phyloP scores from a whole-genome alignment of 106 monocot species.

The Allium cepa region DNA sequence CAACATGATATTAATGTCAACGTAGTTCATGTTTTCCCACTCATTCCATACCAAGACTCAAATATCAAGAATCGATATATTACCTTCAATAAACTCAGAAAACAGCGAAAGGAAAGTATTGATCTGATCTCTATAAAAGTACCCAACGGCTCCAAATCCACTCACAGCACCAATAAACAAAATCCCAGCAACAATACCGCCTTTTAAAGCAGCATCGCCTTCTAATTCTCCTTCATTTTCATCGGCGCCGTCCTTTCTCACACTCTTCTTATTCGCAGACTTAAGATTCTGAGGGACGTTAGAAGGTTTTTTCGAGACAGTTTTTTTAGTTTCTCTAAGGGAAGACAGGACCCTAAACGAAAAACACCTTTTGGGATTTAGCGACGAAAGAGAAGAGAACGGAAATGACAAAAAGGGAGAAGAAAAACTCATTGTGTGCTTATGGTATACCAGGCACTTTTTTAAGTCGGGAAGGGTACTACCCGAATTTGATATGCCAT shows the following conservation, averaged over 20 bases:
- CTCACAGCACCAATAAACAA: conserved; percentile 68
- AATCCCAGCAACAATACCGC: conserved; percentile 72
- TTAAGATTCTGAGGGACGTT: conserved; percentile 49
- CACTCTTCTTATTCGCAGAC: conserved; percentile 26
- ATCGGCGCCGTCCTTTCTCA: conserved; percentile 6
- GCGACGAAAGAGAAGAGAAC: conserved; percentile 11
- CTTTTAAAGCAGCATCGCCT: conserved; percentile 38
- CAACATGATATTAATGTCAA: too few relatives aligned
- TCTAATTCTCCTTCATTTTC: conserved; percentile 16
- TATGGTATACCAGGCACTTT: not conserved
- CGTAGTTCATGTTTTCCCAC: too few relatives aligned
- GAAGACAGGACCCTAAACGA: conserved; percentile 46
- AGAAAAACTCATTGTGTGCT: conserved; percentile 5
- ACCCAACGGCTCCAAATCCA: conserved; percentile 71
- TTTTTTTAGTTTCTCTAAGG: conserved; percentile 51
- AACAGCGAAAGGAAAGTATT: conserved; percentile 85
- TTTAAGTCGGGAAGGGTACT: conserved; percentile 1
- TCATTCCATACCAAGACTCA: not conserved
- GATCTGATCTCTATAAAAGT: conserved; percentile 83
- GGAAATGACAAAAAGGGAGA: conserved; percentile 15
- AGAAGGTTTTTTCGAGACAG: conserved; percentile 46
- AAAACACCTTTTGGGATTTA: conserved; percentile 1
- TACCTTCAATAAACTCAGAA: conserved; percentile 83
- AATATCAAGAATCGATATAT: not conserved
- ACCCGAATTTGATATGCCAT: conserved; percentile 17